Conservation (phyloP, 257 asterid genomes). For the Solanum okadae region DNA sequence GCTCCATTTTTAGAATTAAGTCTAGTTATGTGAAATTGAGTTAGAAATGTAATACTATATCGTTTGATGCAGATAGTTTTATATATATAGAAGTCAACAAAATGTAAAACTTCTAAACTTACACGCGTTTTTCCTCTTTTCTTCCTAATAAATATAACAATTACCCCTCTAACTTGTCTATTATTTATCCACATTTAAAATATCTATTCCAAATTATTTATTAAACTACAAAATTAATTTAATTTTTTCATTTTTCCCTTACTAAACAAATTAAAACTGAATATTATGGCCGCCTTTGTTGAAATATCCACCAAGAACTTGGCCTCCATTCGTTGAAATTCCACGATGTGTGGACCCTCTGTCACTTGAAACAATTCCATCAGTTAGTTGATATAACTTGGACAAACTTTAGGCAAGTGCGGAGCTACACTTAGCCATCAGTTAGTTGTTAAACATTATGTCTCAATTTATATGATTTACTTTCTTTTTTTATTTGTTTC, state of each 20-base stretch:
- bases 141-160: neutral
- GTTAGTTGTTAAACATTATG: too few relatives aligned
- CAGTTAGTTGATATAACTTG: neutral
- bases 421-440: too few relatives aligned
- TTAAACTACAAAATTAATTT: too few relatives aligned
- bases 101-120: neutral
- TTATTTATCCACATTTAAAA: neutral
- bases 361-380: too few relatives aligned
- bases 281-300: neutral
- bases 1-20: neutral
- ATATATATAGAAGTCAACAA: neutral
- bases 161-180: neutral
- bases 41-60: neutral
- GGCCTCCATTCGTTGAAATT: neutral
- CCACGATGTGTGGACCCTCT: neutral
- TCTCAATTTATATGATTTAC: too few relatives aligned
- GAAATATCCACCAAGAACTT: neutral
- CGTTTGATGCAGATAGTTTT: neutral
- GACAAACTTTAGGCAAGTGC: neutral
- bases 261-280: too few relatives aligned
- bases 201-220: too few relatives aligned
- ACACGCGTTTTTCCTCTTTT: neutral
- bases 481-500: fast-evolving
- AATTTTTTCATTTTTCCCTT: too few relatives aligned
- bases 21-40: neutral